A percentile compares a stretch with the other conserved stretches of the same genome.
Conservation (phyloP, 129 eudicot genomes). For the Lactuca sativa region DNA sequence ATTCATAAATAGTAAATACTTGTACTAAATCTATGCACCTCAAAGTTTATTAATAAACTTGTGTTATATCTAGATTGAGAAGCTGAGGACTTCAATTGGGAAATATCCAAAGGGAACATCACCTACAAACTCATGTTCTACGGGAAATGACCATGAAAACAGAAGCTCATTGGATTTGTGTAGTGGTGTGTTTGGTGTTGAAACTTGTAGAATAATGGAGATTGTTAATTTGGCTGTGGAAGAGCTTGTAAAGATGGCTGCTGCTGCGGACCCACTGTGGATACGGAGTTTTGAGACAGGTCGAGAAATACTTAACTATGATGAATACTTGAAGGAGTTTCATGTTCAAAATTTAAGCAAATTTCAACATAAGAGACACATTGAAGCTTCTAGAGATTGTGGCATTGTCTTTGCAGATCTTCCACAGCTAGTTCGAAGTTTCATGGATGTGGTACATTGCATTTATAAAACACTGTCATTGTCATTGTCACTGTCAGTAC, state of each 20-base stretch:
- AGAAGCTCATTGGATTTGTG: conserved; percentile 65
- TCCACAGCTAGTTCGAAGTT: conserved; percentile 63
- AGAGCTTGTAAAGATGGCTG: conserved; percentile 77
- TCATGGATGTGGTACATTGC: conserved; percentile 82
- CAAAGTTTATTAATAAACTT: neutral
- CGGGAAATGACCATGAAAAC: conserved; percentile 59
- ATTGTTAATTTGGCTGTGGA: conserved; percentile 56
- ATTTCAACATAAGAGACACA: conserved; percentile 42
- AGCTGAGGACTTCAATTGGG: conserved; percentile 62
- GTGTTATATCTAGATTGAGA: conserved; percentile 60
- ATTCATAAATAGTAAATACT: neutral
- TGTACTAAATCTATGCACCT: conserved; percentile 5
- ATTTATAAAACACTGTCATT: conserved; percentile 8
- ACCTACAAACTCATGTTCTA: conserved; percentile 52
- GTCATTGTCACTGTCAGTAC: neutral
- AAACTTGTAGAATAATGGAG: conserved; percentile 59
- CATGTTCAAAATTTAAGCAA: conserved; percentile 28
- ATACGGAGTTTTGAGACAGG: conserved; percentile 83
- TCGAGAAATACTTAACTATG: conserved; percentile 90
- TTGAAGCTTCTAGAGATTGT: conserved; percentile 88
- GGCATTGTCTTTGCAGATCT: conserved; percentile 68
- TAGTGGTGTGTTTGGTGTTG: conserved; percentile 66
- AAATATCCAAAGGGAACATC: conserved; percentile 56
- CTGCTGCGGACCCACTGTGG: conserved; percentile 84
- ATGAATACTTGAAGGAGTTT: conserved; percentile 68